These are phyloP conservation scores for Rhododendron henanense DNA, from an alignment of 148 eudicot genomes.

Conservation along the genomic window DNA sequence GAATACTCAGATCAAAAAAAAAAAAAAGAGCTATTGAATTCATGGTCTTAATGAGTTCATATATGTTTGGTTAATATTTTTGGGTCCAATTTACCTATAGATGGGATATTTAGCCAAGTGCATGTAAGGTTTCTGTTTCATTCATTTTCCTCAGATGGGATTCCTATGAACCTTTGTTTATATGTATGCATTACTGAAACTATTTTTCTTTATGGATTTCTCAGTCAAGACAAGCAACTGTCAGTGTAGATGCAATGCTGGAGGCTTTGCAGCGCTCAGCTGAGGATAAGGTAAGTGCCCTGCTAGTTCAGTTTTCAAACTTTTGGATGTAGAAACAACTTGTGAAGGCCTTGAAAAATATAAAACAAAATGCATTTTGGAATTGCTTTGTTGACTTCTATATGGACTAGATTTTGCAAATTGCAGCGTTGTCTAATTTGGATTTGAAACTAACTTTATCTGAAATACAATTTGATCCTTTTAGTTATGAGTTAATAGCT, in stretches of 20 bases:
- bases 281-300: conserved; percentile 40
- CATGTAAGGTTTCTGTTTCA: neutral
- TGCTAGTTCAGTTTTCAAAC: neutral
- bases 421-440: neutral
- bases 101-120: neutral
- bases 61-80: neutral
- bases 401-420: neutral
- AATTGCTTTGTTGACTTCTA: neutral
- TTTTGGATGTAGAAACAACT: neutral
- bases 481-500: neutral
- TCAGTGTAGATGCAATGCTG: conserved; percentile 79
- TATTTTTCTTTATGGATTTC: neutral
- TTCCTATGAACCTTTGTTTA: neutral
- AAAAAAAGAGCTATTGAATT: neutral
- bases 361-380: neutral
- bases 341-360: neutral
- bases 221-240: conserved; percentile 83
- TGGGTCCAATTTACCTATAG: neutral
- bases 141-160: neutral
- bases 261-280: conserved; percentile 63
- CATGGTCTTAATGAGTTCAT: neutral
- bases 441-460: neutral
- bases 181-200: neutral
- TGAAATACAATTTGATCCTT: neutral
- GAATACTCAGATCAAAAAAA: no score